Evolutionary conservation across 164 flowering plant genomes (phyloP), one percentile per base, ranked within the genome.

Genomic region (Kingdonia uniflora): DNA sequence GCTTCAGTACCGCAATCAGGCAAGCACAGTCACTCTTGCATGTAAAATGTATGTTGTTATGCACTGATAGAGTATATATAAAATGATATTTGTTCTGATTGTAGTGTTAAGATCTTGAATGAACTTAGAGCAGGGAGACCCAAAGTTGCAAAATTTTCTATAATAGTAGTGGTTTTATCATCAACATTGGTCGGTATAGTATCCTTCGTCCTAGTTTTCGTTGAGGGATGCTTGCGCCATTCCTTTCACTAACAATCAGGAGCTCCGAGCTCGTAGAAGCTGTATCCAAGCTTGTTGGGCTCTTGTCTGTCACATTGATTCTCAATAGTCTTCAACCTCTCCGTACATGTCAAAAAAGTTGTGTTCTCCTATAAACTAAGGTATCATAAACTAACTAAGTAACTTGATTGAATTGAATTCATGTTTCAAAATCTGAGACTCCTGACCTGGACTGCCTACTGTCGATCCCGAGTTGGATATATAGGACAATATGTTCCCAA

Each of bases 1-100:
- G 78, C 16, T 74, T 67, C 60, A 74, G 70, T 60, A 74, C 74
- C 42, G 78, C 78, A 21, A 65, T 68, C 61, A 74, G 77, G 75
- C 68, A 48, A 47, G 5, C 14, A 12, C 68, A 48, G 42, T 5
- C 29, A 22, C 11, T 25, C 1, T 13, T 47, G 51, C 23, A 6
- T 47, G 7, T 21, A 21, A 5, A 7, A 20, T 1, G 11, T 15
- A 17, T 0, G n/a, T 13, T 19, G 1, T 20, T 10, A 10, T 4
- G 29, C 8, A 7, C 26, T 2, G 6, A 47, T 15, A 47, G 20
- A 12, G 6, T 11, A 23, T 2, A 21, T 47, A 24, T 11, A 20
- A 6, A 23, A 17, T 20, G 15, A 25, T 53, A 14, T 10, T 52
- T 20, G 26, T 2, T n/a, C 14, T 53, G 24, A 26, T 48, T 54